Evolutionary conservation across 2,329 filamentous ascomycete species (phyloP), one percentile per base, ranked within the genome.

Genomic region (Bipolaris victoriae): DNA sequence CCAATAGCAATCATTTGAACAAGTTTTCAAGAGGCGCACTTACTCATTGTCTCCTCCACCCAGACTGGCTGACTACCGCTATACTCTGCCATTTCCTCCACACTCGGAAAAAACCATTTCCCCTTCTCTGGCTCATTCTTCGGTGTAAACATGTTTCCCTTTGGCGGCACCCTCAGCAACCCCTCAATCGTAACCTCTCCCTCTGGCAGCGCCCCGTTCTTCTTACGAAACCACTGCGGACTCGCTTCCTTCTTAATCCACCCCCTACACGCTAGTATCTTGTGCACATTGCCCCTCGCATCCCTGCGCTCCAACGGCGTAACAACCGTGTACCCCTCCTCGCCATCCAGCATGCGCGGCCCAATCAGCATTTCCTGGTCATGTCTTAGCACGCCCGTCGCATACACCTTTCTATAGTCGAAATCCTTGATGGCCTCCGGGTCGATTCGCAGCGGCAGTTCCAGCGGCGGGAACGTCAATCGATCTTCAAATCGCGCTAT

Each of bases 141-240:
- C 0, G 95, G 95, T 54, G 95, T 99, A 76, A 99, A 99, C 85
- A 93, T 90, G 76, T 99, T 99, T 83, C 94, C 96, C 84, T 96
- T 95, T 86, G 91, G 96, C 7, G 94, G 94, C 79, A 95, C 87
- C 58, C 95, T 80, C 74, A 99, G 75, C 74, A 99, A 71, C 0
- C 95, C 95, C 78, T 97, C 88, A 2, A 99, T 87, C 0, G 84
- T 85, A 9, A 98, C 88, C 69, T 90, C 86, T 0, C 87, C 91
- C 47, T 71, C 75, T 0, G 90, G 89, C 64, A 98, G 66, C 1
- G 87, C 87, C 22, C 87, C 84, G 0, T 83, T 75, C 58, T 66
- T 59, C 58, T 65, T 72, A 36, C 91, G 80, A 54, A 82, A 80
- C 64, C 80, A 80, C 78, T 93, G 89, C 58, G 85, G 78, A 53